A percentile compares a stretch with the other conserved stretches of the same genome.
phyloP scores from a whole-genome alignment of 805 yeast genomes.

The Monosporozyma yasuniensis region DNA sequence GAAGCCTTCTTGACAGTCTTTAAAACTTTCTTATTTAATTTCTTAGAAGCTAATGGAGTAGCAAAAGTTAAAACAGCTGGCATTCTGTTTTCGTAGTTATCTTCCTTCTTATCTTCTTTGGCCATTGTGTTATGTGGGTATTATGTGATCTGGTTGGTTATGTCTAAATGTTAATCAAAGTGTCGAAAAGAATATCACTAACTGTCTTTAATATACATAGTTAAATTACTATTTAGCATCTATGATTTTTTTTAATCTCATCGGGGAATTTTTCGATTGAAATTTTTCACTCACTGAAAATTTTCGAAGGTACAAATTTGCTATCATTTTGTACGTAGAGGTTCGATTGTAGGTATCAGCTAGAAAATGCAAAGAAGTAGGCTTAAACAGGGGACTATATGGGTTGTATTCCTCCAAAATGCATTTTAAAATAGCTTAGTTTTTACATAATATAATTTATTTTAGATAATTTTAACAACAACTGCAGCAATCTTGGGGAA shows the following conservation, averaged over 20 bases:
- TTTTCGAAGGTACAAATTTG: not conserved
- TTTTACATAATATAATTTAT: too few relatives aligned
- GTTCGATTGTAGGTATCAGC: not conserved
- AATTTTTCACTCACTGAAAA: slow-evolving; percentile 1
- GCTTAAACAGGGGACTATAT: too few relatives aligned
- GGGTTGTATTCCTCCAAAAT: too few relatives aligned
- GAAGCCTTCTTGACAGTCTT: slow-evolving; percentile 97
- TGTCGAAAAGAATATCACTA: not conserved
- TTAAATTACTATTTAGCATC: not conserved
- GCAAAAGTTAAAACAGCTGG: slow-evolving; percentile 91
- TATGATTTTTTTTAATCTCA: not conserved
- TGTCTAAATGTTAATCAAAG: not conserved
- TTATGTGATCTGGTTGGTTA: not conserved
- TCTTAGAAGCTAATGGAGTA: slow-evolving; percentile 89
- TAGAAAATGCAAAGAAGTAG: too few relatives aligned
- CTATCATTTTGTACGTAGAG: not conserved
- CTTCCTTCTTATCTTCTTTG: slow-evolving; percentile 35
- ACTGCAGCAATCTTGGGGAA: too few relatives aligned
- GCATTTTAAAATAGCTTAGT: too few relatives aligned
- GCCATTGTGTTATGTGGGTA: slow-evolving; percentile 6
- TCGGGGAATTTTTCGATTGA: not conserved
- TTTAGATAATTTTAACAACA: too few relatives aligned
- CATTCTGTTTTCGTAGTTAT: slow-evolving; percentile 86
- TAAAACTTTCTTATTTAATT: slow-evolving; percentile 87
- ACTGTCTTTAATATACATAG: not conserved